A percentile compares a stretch with the other conserved stretches of the same genome.
These are phyloP conservation scores for Quercus phellos DNA, from an alignment of 331 rosid genomes.

Conservation along the genomic window DNA sequence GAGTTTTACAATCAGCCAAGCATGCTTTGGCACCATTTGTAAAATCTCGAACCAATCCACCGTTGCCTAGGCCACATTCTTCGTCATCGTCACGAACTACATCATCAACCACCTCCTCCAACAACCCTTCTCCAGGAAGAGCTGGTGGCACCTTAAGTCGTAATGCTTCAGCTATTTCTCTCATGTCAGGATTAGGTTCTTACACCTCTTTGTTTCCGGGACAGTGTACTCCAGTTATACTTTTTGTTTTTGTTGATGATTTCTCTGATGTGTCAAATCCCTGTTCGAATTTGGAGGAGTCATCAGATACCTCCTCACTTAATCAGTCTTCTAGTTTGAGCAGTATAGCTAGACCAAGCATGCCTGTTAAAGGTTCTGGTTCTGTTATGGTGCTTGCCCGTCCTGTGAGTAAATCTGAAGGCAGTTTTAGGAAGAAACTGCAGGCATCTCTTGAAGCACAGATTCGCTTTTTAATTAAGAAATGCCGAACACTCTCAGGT, in stretches of 20 bases:
- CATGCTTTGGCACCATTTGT: conserved; percentile 67
- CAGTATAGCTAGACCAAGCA: conserved; percentile 44
- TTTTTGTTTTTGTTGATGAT: conserved; percentile 77
- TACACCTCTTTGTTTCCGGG: conserved; percentile 90
- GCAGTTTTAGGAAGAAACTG: conserved; percentile 73
- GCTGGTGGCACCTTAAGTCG: conserved; percentile 58
- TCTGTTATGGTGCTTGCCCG: conserved; percentile 87
- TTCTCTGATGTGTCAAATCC: conserved; percentile 50
- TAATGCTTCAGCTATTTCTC: conserved; percentile 60
- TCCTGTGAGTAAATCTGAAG: conserved; percentile 73
- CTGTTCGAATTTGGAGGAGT: conserved; percentile 53
- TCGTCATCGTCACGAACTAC: conserved; percentile 45
- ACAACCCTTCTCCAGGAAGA: conserved; percentile 63
- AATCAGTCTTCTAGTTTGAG: conserved; percentile 53
- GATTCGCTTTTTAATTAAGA: conserved; percentile 76
- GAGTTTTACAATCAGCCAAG: conserved; percentile 78
- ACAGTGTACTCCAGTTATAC: conserved; percentile 81
- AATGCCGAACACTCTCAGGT: conserved; percentile 65
- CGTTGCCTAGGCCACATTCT: conserved; percentile 41
- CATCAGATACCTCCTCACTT: conserved; percentile 44
- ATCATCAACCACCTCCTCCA: conserved; percentile 29
- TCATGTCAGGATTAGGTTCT: conserved; percentile 89
- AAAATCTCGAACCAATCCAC: conserved; percentile 44
- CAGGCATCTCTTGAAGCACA: conserved; percentile 87
- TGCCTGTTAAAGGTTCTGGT: conserved; percentile 70